These are phyloP conservation scores for Skeletonema costatum DNA, from an alignment of 108 stramenopile species.

Conservation along the genomic window DNA sequence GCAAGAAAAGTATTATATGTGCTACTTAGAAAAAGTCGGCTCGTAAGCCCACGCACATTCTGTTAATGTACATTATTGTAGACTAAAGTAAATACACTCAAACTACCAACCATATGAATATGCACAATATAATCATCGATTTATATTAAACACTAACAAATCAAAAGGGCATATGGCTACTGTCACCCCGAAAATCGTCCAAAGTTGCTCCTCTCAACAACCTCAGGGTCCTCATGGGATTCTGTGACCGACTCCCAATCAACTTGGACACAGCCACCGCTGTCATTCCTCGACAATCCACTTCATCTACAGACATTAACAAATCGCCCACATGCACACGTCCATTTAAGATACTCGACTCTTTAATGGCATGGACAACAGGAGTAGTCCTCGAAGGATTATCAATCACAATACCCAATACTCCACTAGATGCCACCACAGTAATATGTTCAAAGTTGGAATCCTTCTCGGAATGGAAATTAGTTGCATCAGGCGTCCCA, in stretches of 20 bases:
- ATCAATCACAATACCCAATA: conserved; percentile 79
- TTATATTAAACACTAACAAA: no score
- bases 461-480: not conserved
- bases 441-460: conserved; percentile 32
- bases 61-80: no score
- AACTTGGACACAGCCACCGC: conserved; percentile 73
- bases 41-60: no score
- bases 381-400: conserved; percentile 65
- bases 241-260: conserved; percentile 31
- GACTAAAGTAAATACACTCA: no score
- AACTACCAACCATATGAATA: no score
- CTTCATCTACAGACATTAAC: conserved; percentile 68
- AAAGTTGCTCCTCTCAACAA: conserved; percentile 7
- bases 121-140: no score
- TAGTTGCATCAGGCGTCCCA: not conserved
- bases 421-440: conserved; percentile 49
- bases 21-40: no score
- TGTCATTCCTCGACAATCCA: conserved; percentile 67
- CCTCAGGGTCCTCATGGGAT: conserved; percentile 9
- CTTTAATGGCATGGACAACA: conserved; percentile 74
- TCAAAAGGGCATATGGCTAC: no score
- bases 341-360: conserved; percentile 57
- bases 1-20: no score
- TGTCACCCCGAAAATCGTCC: not conserved
- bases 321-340: conserved; percentile 66